Base-by-base conservation (phyloP, 1,284 basidiomycete genomes). In the Waitea zeae region DNA sequence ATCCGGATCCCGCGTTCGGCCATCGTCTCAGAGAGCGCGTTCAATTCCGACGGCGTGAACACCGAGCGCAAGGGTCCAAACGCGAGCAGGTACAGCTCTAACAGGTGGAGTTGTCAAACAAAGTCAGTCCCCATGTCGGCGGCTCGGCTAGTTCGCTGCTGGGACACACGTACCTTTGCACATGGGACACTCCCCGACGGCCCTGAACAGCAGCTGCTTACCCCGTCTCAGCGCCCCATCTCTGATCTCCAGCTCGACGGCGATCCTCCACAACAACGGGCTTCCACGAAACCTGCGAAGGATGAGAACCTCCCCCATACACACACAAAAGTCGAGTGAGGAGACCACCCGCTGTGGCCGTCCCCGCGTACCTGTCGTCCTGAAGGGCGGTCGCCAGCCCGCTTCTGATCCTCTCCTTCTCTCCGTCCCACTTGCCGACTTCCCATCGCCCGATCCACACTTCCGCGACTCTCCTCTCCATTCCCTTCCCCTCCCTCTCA, bases 71-170 rank as follows among this genome's bases (percentile, higher is more conserved):
- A 56, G 0, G 70, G 62, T 3, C 73, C 70, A 54, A 93, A 95
- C 3, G 88, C 83, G 14, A 89, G 49, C 37, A 96, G 59, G 62
- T 93, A 92, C 34, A 95, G 55, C 26, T 78, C 89, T 93, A n/a
- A 51, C 29, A 15, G 22, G 22, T 26, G n/a, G n/a, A n/a, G 22
- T 26, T n/a, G 22, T 38, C 17, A 34, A 12, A 35, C 35, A 33
- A 34, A 34, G 35, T 43, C 20, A 43, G 35, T 34, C 38, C 40
- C 12, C 12, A 24, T 18, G 28, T 38, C 22, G 31, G 35, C 36
- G 7, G 24, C n/a, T 26, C 24, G 36, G 19, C 35, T 20, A 14
- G n/a, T n/a, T n/a, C n/a, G n/a, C n/a, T n/a, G 12, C 20, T 27
- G 34, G 26, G 36, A 30, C 30, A 20, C 24, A 44, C 52, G 29